Evolutionary conservation across 2,329 filamentous ascomycete genomes (phyloP).

Genomic region (Endoconidiophora polonica): DNA sequence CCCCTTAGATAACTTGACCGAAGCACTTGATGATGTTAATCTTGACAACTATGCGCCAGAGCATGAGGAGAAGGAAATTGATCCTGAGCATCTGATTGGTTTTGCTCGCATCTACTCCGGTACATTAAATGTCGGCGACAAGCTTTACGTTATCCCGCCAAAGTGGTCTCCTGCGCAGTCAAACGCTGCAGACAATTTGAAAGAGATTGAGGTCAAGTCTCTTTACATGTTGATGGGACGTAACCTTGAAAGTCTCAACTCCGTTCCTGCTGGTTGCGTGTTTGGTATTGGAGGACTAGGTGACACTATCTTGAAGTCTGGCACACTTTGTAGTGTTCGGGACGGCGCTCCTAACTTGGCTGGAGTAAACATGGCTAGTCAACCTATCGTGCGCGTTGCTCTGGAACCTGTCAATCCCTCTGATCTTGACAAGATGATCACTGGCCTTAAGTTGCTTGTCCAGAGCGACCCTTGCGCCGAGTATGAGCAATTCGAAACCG

Average conservation of each 20-base stretch:
- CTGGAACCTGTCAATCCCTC: constrained; percentile 84
- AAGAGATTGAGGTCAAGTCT: constrained; percentile 69
- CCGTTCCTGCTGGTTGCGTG: constrained; percentile 82
- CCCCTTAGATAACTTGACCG: constrained; percentile 18
- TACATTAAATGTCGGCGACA: constrained; percentile 73
- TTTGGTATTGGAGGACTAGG: constrained; percentile 90
- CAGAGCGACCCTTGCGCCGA: constrained; percentile 92
- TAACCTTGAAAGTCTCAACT: constrained; percentile 62
- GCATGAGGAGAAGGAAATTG: constrained; percentile 40
- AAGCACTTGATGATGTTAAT: constrained; percentile 24
- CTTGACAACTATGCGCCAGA: constrained; percentile 35
- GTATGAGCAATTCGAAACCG: constrained; percentile 83
- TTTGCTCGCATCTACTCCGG: constrained; percentile 92
- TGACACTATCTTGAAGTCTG: constrained; percentile 87
- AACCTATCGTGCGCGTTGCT: constrained; percentile 88
- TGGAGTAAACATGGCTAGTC: constrained; percentile 60
- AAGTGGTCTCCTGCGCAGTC: constrained; percentile 79
- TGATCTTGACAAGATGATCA: constrained; percentile 89
- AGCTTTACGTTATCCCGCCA: constrained; percentile 76
- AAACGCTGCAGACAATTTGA: constrained; percentile 52
- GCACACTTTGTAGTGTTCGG: constrained; percentile 75
- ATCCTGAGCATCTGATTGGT: constrained; percentile 79
- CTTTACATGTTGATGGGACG: constrained; percentile 95
- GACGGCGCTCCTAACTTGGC: constrained; percentile 82
- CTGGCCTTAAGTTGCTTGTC: constrained; percentile 68